These are phyloP conservation scores for Thermochaetoides thermophila DNA, from an alignment of 495 filamentous ascomycete species.

Conservation along the genomic window DNA sequence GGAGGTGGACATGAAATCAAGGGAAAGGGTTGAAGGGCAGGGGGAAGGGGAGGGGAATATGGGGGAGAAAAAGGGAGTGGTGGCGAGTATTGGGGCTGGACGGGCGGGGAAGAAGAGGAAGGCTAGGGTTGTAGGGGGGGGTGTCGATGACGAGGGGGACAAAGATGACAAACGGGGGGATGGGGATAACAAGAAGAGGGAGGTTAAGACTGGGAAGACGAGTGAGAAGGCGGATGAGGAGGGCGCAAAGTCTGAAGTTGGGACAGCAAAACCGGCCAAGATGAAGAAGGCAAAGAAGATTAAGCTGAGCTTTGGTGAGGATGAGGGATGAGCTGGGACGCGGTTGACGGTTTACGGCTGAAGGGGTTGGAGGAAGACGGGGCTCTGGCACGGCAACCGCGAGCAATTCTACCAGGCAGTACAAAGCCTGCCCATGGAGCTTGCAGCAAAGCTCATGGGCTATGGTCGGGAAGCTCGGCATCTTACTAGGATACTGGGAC, in stretches of 20 bases:
- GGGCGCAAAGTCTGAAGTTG: no score
- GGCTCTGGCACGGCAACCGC: no score
- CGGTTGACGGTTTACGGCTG: no score
- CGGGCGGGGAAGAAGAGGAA: slow-evolving; percentile 31
- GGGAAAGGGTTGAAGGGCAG: neutral
- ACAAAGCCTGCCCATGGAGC: no score
- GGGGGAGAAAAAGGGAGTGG: slow-evolving; percentile 18
- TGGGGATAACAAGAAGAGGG: slow-evolving; percentile 3
- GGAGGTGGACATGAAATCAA: slow-evolving; percentile 2
- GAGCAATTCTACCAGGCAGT: no score
- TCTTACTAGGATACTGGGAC: no score
- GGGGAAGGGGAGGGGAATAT: slow-evolving; percentile 9
- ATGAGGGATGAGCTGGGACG: slow-evolving; percentile 23
- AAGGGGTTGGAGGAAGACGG: no score
- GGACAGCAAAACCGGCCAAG: slow-evolving; percentile 8
- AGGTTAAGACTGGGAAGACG: slow-evolving; percentile 4
- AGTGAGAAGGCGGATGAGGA: neutral
- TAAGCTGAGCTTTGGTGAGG: slow-evolving; percentile 43
- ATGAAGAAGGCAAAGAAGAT: slow-evolving; percentile 43
- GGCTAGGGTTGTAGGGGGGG: slow-evolving; percentile 31
- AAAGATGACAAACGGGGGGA: slow-evolving; percentile 6
- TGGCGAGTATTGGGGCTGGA: slow-evolving; percentile 22
- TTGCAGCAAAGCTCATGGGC: no score
- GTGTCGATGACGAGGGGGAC: slow-evolving; percentile 5
- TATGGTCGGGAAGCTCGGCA: no score